These are phyloP conservation scores for Fusarium foetens DNA, from an alignment of 2,329 filamentous ascomycete species.

Conservation along the genomic window DNA sequence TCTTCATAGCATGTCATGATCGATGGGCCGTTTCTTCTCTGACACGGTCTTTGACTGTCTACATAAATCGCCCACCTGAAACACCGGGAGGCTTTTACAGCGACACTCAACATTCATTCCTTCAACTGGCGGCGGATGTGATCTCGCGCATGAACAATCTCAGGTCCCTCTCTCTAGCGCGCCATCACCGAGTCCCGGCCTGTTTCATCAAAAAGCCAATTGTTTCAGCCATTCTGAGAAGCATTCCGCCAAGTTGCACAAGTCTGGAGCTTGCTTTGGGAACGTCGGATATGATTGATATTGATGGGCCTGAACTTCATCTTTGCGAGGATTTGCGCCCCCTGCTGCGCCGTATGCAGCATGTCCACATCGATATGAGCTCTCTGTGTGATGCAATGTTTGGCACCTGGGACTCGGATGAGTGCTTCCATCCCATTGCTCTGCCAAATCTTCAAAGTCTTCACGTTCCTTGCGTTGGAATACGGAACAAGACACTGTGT, in stretches of 20 bases:
- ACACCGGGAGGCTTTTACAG: neutral
- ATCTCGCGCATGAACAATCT: neutral
- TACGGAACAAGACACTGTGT: neutral
- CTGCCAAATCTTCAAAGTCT: neutral
- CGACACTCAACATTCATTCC: neutral
- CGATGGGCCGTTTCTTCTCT: neutral
- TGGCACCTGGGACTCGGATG: neutral
- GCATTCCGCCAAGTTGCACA: neutral
- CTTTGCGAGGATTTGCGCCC: neutral
- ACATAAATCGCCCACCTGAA: neutral
- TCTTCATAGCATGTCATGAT: neutral
- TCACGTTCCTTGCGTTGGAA: neutral
- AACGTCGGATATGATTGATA: neutral
- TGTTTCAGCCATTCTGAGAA: neutral
- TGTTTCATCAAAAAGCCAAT: neutral
- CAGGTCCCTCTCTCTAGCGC: neutral
- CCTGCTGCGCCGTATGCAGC: neutral
- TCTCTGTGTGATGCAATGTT: neutral
- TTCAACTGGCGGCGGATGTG: neutral
- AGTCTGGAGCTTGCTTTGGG: neutral
- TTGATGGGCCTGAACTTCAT: fast-evolving
- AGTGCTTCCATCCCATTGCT: neutral
- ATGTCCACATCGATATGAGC: neutral
- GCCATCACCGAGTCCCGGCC: neutral
- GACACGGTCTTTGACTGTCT: slow-evolving; percentile 2